Evolutionary conservation across 2,329 filamentous ascomycete species (phyloP), one percentile per base, ranked within the genome.

Genomic region (Phoma sp.): DNA sequence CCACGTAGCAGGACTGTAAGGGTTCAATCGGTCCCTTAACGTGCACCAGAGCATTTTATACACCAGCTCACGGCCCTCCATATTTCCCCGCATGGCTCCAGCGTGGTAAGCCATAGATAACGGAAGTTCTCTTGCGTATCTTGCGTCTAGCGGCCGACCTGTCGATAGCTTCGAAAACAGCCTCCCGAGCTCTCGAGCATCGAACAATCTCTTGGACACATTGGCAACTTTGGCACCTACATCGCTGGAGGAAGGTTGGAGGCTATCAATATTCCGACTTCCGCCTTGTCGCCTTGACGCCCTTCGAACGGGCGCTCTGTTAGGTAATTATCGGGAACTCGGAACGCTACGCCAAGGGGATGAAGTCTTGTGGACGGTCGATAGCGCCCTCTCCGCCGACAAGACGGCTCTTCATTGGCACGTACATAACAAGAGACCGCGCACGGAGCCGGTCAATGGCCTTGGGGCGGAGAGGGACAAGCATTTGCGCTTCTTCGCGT

Each of bases 21-120:
- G 19, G 38, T 33, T 37, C 38, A 39, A 46, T 22, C 46, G 36
- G 37, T 22, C 27, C 38, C 33, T 13, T 48, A 19, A 39, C 33
- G 35, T 43, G 51, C 57, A 44, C 35, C 33, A 38, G 22, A 35
- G 33, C 41, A 57, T 65, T 60, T 64, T 67, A 67, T 67, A 64
- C 51, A 51, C 5, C 43, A 32, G 36, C 36, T 54, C 46, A 49
- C 19, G 52, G 43, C 38, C 51, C 50, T 43, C 45, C 49, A 43
- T 9, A 8, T 6, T 19, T 37, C 19, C 35, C 43, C 44, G 36
- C 57, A 52, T 44, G 51, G 43, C 29, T 44, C 44, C 13, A 27
- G 47, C 37, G 58, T 65, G 61, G 61, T 55, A 52, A 61, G 33
- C 54, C 51, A 57, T 51, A 64, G 62, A 66, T 63, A 63, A 64